phyloP scores from a whole-genome alignment of 768 basidiomycete species.

The Fomitopsis serialis region DNA sequence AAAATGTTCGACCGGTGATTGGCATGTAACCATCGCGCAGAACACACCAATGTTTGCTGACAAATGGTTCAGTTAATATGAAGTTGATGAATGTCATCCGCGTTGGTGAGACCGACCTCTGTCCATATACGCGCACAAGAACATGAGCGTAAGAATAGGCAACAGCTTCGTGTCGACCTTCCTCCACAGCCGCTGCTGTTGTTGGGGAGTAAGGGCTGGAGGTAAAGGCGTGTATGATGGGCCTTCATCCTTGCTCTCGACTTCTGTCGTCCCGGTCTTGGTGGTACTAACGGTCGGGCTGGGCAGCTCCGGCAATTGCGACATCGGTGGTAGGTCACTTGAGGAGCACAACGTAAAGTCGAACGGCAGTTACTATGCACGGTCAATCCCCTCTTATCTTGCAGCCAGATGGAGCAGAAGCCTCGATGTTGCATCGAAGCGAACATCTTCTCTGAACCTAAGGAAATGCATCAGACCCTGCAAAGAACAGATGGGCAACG shows the following conservation, averaged over 20 bases:
- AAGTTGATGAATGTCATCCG: background rate
- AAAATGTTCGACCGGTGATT: too few species aligned
- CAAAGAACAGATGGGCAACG: background rate
- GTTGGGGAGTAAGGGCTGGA: constrained; percentile 17
- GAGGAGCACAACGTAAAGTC: too few species aligned
- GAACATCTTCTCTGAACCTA: constrained; percentile 7
- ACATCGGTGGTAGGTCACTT: too few species aligned
- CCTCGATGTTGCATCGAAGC: too few species aligned
- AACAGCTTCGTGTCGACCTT: constrained; percentile 24
- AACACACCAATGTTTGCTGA: constrained; percentile 17
- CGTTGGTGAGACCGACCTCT: constrained; percentile 13
- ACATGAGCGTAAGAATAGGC: constrained; percentile 23
- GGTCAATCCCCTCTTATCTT: too few species aligned
- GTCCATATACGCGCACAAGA: constrained; percentile 22
- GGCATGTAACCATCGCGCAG: background rate
- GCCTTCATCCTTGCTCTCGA: too few species aligned
- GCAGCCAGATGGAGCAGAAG: too few species aligned
- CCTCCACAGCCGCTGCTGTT: constrained; percentile 32
- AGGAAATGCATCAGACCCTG: background rate
- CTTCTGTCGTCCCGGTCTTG: too few species aligned
- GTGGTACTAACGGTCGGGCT: too few species aligned
- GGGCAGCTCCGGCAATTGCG: too few species aligned
- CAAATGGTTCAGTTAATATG: background rate
- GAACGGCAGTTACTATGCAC: too few species aligned
- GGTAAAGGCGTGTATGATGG: too few species aligned